These are phyloP conservation scores for Wickerhamomyces hampshirensis DNA, from an alignment of 805 yeast genomes.

Conservation along the genomic window DNA sequence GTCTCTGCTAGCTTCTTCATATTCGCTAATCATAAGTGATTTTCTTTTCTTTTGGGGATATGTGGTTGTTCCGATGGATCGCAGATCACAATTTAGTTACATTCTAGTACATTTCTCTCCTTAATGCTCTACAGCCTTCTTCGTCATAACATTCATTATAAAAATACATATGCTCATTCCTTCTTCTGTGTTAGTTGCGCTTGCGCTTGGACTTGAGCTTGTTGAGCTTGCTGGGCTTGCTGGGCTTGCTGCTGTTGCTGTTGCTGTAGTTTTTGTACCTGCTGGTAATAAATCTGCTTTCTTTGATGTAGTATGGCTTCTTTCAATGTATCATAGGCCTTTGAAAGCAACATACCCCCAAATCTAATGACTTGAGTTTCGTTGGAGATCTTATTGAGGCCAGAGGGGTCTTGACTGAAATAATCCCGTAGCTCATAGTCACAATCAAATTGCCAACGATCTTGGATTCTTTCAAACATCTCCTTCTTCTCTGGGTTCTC, in stretches of 20 bases:
- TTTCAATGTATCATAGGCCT: constrained; percentile 74
- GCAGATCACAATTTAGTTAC: no score
- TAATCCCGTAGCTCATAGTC: constrained; percentile 44
- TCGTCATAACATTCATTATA: no score
- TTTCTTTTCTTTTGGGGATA: no score
- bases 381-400: constrained; percentile 73
- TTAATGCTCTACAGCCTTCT: neutral
- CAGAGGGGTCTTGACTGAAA: constrained; percentile 73
- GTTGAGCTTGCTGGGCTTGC: neutral
- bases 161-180: neutral
- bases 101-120: no score
- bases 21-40: no score
- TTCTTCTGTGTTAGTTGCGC: neutral
- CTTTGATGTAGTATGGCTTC: constrained; percentile 67
- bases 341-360: constrained; percentile 85
- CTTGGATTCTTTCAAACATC: constrained; percentile 42
- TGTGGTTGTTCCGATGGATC: no score
- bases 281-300: constrained; percentile 8
- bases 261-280: constrained; percentile 9
- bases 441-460: constrained; percentile 64
- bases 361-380: constrained; percentile 88
- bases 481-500: constrained; percentile 30
- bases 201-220: constrained; percentile 1
- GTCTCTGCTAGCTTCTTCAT: no score
- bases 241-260: constrained; percentile 7